Base-by-base conservation (phyloP, 148 eudicot species). In the Rhododendron henanense region DNA sequence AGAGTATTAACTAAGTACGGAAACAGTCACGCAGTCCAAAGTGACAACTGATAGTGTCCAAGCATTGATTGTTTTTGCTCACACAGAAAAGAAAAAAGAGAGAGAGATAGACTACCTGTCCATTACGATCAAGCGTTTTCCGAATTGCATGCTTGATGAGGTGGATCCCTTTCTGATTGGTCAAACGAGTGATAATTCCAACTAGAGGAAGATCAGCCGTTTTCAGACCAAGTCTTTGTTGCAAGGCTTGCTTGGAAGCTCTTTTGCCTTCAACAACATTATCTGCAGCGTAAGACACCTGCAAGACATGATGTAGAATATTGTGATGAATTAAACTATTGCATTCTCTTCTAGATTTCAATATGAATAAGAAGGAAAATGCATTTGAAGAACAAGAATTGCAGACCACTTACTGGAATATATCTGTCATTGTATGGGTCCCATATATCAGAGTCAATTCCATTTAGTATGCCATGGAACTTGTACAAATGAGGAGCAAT, bases 121-220 rank as follows among this genome's bases (percentile, higher is more conserved):
- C 98, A 76, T 89, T 89, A 69, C 98, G 98, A 65, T 95, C 98
- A 87, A 97, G 89, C 28, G 98, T 93, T 82, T 95, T 98, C 98
- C 98, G 89, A 87, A 97, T 92, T 55, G 99, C 99, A 89, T 96
- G 99, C 81, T 96, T 95, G 81, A 96, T 96, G 84, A 97, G 99
- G 93, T 94, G 96, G 85, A 94, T 97, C 80, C 99, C 99, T 93
- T 97, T 97, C 87, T 97, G 99, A 92, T 93, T 95, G 86, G 99
- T 97, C 90, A 97, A 94, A 84, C 99, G 98, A 85, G 95, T 90
- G 81, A 97, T 93, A 81, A 97, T 91, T 81, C 98, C 99, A 71
- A 97, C 89, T 85, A 94, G 81, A 59, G 99, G 98, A 81, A 93
- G 84, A 90, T 97, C 96, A 63, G 88, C 95, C 67, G 86, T 89